phyloP scores from a whole-genome alignment of 768 basidiomycete genomes.

The Tylopilus balloui region DNA sequence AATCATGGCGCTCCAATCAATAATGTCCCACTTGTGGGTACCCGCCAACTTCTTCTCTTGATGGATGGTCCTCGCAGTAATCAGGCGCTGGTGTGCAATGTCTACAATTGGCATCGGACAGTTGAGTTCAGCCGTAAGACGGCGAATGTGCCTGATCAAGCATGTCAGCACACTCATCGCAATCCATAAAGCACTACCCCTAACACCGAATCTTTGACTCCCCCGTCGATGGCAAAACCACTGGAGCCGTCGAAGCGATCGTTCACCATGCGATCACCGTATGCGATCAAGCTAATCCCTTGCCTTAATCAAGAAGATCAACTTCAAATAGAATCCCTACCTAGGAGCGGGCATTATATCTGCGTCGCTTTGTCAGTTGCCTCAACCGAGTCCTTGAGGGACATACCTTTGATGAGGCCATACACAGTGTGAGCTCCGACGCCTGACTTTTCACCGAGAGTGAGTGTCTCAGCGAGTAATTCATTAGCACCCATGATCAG shows the following conservation, averaged over 20 bases:
- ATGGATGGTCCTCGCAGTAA: slow-evolving; percentile 75
- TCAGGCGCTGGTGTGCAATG: slow-evolving; percentile 69
- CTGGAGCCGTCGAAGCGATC: slow-evolving; percentile 69
- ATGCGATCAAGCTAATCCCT: slow-evolving; percentile 43
- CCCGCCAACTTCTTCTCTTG: slow-evolving; percentile 41
- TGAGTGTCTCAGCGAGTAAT: slow-evolving; percentile 77
- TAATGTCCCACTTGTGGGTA: slow-evolving; percentile 46
- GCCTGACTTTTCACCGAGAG: slow-evolving; percentile 80
- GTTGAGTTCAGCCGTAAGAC: slow-evolving; percentile 59
- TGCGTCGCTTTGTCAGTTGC: slow-evolving; percentile 26
- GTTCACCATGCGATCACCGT: slow-evolving; percentile 64
- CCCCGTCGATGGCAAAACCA: slow-evolving; percentile 83
- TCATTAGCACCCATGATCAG: slow-evolving; percentile 75
- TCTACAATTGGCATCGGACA: slow-evolving; percentile 71
- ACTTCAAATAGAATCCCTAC: slow-evolving; percentile 28
- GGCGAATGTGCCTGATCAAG: slow-evolving; percentile 56
- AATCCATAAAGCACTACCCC: slow-evolving; percentile 18
- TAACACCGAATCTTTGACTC: slow-evolving; percentile 76
- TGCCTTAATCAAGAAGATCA: slow-evolving; percentile 1
- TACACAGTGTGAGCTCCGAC: slow-evolving; percentile 61
- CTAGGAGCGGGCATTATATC: slow-evolving; percentile 67
- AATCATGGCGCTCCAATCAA: slow-evolving; percentile 84
- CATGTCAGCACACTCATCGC: slow-evolving; percentile 3
- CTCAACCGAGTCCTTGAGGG: background rate
- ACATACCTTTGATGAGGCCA: slow-evolving; percentile 52